Percentiles rank a stretch among this genome's conserved stretches.
phyloP scores from a whole-genome alignment of 306 rosid species.

The Citrullus colocynthis region DNA sequence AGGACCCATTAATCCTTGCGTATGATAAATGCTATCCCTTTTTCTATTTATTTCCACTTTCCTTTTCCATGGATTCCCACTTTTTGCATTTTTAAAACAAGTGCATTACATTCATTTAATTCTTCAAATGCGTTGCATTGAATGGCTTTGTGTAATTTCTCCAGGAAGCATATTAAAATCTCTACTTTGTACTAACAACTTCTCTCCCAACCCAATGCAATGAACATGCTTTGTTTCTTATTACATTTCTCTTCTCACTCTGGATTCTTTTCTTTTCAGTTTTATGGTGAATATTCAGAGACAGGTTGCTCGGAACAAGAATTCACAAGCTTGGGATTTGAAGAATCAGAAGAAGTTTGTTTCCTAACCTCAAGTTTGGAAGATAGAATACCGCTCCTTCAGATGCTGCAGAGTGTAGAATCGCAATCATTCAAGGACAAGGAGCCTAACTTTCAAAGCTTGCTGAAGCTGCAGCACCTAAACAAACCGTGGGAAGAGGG shows the following conservation, averaged over 20 bases:
- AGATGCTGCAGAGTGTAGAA: constrained; percentile 73
- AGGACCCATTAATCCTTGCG: constrained; percentile 77
- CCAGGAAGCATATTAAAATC: constrained; percentile 12
- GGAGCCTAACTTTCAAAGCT: constrained; percentile 64
- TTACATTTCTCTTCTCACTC: neutral
- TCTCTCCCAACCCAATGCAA: too few species aligned
- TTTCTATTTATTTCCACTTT: neutral
- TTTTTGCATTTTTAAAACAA: neutral
- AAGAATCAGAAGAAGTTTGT: constrained; percentile 25
- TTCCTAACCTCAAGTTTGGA: constrained; percentile 31
- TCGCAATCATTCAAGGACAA: constrained; percentile 47
- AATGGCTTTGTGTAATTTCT: constrained; percentile 26
- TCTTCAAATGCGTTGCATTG: constrained; percentile 24
- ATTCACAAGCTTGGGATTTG: constrained; percentile 17
- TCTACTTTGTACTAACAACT: neutral
- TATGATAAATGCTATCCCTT: constrained; percentile 25
- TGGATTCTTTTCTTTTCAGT: constrained; percentile 27
- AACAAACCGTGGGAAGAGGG: constrained; percentile 41
- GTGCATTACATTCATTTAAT: constrained; percentile 31
- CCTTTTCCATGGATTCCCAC: constrained; percentile 12
- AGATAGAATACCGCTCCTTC: constrained; percentile 67
- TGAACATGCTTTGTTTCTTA: too few species aligned
- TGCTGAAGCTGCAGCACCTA: constrained; percentile 46
- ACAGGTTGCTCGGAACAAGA: constrained; percentile 38
- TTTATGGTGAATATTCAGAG: constrained; percentile 46